A percentile compares a stretch with the other conserved stretches of the same genome.
phyloP scores from a whole-genome alignment of 495 filamentous ascomycete genomes.

The Podospora appendiculata region DNA sequence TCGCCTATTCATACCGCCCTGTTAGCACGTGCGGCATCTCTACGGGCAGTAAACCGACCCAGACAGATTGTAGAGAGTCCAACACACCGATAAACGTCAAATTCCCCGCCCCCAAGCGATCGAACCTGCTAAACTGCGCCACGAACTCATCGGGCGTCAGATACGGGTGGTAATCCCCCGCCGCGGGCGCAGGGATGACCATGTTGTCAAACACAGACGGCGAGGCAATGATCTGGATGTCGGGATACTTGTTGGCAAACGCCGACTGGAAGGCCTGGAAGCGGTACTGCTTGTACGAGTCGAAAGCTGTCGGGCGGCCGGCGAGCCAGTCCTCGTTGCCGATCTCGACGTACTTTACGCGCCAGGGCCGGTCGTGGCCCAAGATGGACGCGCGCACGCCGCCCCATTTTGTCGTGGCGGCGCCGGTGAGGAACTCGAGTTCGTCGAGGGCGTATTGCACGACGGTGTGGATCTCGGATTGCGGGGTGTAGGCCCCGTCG shows the following conservation, averaged over 20 bases:
- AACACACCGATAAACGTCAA: conserved; percentile 25
- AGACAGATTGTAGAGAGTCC: conserved; percentile 2
- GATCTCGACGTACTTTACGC: conserved; percentile 53
- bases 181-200: conserved; percentile 32
- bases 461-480: conserved; percentile 32
- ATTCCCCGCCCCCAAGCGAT: conserved; percentile 22
- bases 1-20: conserved; percentile 27
- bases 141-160: conserved; percentile 26
- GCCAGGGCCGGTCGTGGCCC: conserved; percentile 51
- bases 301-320: conserved; percentile 22
- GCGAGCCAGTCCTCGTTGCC: conserved; percentile 60
- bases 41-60: too few relatives aligned
- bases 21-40: too few relatives aligned
- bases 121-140: conserved; percentile 38
- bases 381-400: conserved; percentile 45
- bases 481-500: conserved; percentile 38
- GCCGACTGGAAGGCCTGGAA: conserved; percentile 50
- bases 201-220: conserved; percentile 34
- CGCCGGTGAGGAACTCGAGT: conserved; percentile 57
- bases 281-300: conserved; percentile 47
- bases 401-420: conserved; percentile 51
- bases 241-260: conserved; percentile 49
- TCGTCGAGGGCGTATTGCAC: conserved; percentile 59
- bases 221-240: conserved; percentile 53
- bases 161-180: conserved; percentile 36